Base-by-base conservation (phyloP, 352 stramenopile species). In the Phytophthora kernoviae region DNA sequence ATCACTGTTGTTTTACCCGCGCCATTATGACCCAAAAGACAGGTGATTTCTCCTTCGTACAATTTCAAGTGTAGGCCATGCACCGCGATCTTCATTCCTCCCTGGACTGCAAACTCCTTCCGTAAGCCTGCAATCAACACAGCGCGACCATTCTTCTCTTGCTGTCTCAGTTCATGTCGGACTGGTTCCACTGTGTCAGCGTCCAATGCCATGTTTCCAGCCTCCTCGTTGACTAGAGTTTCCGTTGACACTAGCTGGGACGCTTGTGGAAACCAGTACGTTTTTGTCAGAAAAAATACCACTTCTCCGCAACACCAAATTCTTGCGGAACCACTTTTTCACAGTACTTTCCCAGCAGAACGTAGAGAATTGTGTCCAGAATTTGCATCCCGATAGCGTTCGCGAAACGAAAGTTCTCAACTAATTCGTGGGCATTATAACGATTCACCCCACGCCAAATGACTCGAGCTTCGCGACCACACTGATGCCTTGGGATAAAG, bases 21-120 rank as follows among this genome's bases (percentile, higher is more conserved):
- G 46, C 96, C 96, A 62, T 99, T 99, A 64, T 99, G 96, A 0
- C 96, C 96, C 2, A 99, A 70, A 0, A 99, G 68, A 65, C 87
- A 96, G 11, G 92, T 97, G 60, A 98, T 96, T 62, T 99, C 92
- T 1, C 90, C 91, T 68, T 98, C 79, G 48, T 98, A 98, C 54
- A 99, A 79, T 18, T 77, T 79, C 14, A 98, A 49, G 62, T 72
- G 60, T 3, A 98, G 52, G 7, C 77, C 73, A 21, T 97, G 70
- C 0, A 98, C 91, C 1, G 95, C 96, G n/a, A 90, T 65, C 54
- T 97, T 98, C 8, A 51, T 71, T 3, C 65, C 58, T 2, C 75
- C 79, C 0, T 66, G 86, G 36, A 83, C 81, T 30, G 41, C 62
- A 71, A 97, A 98, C 17, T 74, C 69, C 52, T 96, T 96, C 30